Percentiles rank a stretch among this genome's conserved stretches.
Evolutionary conservation across 176 grass and related monocot species (phyloP).

Genomic region (Ensete ventricosum): DNA sequence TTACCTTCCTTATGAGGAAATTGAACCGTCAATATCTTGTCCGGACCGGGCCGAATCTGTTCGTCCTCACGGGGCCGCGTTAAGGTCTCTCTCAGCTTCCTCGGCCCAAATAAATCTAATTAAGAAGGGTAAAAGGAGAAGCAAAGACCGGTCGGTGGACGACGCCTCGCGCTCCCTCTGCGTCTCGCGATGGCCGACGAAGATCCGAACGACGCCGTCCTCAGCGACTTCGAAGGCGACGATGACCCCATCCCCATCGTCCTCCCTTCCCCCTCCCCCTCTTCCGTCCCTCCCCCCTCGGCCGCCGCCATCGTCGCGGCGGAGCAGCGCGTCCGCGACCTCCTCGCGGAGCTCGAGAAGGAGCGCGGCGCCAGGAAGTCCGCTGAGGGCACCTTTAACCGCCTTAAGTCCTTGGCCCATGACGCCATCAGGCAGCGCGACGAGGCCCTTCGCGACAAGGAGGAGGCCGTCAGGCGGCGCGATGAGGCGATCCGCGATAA

Average conservation of each 20-base stretch:
- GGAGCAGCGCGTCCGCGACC: slow-evolving; percentile 41
- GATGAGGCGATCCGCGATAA: slow-evolving; percentile 38
- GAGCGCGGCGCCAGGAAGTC: slow-evolving; percentile 48
- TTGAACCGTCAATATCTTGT: too few relatives aligned
- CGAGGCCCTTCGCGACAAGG: slow-evolving; percentile 26
- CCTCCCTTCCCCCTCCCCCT: slow-evolving; percentile 6
- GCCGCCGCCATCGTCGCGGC: background rate
- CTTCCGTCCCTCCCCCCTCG: slow-evolving; percentile 2
- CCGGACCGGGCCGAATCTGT: too few relatives aligned
- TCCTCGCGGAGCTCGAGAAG: slow-evolving; percentile 61
- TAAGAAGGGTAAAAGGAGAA: background rate
- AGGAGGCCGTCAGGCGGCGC: slow-evolving; percentile 25
- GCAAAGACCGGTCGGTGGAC: background rate
- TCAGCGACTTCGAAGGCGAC: slow-evolving; percentile 89
- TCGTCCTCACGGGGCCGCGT: too few relatives aligned
- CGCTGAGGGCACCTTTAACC: slow-evolving; percentile 37
- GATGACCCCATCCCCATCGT: slow-evolving; percentile 19
- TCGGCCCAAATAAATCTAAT: too few relatives aligned
- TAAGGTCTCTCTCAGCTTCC: too few relatives aligned
- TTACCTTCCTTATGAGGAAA: too few relatives aligned
- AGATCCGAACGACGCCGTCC: slow-evolving; percentile 37
- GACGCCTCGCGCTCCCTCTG: background rate
- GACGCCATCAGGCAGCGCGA: slow-evolving; percentile 61
- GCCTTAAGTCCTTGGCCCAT: slow-evolving; percentile 52
- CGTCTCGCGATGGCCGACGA: slow-evolving; percentile 53